A percentile compares a stretch with the other conserved stretches of the same genome.
phyloP scores from a whole-genome alignment of 148 eudicot genomes.

The Rhododendron ferrugineum region DNA sequence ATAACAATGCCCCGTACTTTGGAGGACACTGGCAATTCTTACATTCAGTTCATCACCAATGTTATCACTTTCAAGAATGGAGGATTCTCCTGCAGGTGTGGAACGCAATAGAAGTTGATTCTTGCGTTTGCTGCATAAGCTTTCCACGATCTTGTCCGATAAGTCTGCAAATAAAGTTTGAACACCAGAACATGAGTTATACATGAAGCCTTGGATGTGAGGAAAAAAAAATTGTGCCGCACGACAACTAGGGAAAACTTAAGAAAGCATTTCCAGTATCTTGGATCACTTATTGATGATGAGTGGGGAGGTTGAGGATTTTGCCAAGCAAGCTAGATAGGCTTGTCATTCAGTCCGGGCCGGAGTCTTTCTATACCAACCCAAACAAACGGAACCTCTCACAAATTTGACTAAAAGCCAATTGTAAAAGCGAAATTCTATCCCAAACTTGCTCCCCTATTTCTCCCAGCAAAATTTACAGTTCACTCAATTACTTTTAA shows the following conservation, averaged over 20 bases:
- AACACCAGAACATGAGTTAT: background rate
- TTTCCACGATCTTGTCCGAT: conserved; percentile 89
- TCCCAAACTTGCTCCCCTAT: background rate
- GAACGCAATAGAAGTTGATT: conserved; percentile 57
- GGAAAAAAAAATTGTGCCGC: background rate
- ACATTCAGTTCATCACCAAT: conserved; percentile 76
- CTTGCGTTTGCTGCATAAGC: conserved; percentile 74
- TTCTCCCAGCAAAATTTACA: background rate
- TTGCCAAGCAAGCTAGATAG: background rate
- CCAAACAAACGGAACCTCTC: background rate
- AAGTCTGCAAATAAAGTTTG: conserved; percentile 41
- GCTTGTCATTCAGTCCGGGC: background rate
- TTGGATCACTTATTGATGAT: background rate
- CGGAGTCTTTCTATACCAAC: background rate
- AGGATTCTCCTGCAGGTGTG: conserved; percentile 57
- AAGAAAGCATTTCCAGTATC: background rate
- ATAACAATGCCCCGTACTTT: conserved; percentile 92
- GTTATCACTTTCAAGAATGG: conserved; percentile 54
- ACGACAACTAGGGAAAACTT: background rate
- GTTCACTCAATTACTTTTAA: background rate
- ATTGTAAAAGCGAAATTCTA: background rate
- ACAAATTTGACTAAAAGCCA: background rate
- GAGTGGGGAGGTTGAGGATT: background rate
- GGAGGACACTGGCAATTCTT: conserved; percentile 88
- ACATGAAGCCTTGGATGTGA: background rate